Percentiles rank a stretch among this genome's conserved stretches.
These are phyloP conservation scores for Drosera spatulata DNA, from an alignment of 179 eudicot species.

Conservation along the genomic window DNA sequence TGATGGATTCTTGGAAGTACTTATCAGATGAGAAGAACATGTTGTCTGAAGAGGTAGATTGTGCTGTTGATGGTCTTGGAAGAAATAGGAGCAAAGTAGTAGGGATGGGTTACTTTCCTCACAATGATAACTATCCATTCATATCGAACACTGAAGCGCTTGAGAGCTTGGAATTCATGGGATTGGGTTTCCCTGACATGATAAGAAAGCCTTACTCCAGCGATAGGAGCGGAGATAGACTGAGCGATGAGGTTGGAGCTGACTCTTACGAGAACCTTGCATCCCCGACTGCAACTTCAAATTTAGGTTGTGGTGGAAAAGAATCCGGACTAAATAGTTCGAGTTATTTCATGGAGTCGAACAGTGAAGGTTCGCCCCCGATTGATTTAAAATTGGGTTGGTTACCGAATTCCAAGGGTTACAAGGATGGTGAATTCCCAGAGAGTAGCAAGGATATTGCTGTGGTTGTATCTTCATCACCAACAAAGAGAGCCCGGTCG, in stretches of 20 bases:
- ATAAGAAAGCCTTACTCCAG: conserved; percentile 20
- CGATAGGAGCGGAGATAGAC: conserved; percentile 21
- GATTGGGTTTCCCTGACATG: conserved; percentile 23
- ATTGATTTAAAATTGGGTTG: conserved; percentile 65
- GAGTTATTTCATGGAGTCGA: conserved; percentile 9
- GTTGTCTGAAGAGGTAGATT: conserved; percentile 24
- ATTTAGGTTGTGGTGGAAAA: conserved; percentile 10
- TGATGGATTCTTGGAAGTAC: conserved; percentile 36
- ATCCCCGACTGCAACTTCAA: conserved; percentile 4
- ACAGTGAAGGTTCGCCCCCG: conserved; percentile 13
- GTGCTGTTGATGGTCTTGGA: conserved; percentile 11
- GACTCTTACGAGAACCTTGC: conserved; percentile 14
- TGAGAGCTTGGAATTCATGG: conserved; percentile 19
- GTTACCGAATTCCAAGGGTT: conserved; percentile 15
- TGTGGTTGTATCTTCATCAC: conserved; percentile 7
- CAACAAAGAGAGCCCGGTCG: conserved; percentile 27
- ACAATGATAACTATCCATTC: conserved; percentile 18
- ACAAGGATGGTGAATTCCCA: conserved; percentile 11
- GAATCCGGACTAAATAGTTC: conserved; percentile 10
- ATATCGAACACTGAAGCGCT: conserved; percentile 23
- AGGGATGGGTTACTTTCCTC: conserved; percentile 17
- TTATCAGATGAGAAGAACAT: conserved; percentile 17
- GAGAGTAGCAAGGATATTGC: conserved; percentile 7
- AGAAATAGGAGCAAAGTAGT: conserved; percentile 12
- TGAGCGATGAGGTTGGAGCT: conserved; percentile 21